Evolutionary conservation across 192 early-diverging fungal genomes (phyloP).

Genomic region (Chytriomyces sp.): DNA sequence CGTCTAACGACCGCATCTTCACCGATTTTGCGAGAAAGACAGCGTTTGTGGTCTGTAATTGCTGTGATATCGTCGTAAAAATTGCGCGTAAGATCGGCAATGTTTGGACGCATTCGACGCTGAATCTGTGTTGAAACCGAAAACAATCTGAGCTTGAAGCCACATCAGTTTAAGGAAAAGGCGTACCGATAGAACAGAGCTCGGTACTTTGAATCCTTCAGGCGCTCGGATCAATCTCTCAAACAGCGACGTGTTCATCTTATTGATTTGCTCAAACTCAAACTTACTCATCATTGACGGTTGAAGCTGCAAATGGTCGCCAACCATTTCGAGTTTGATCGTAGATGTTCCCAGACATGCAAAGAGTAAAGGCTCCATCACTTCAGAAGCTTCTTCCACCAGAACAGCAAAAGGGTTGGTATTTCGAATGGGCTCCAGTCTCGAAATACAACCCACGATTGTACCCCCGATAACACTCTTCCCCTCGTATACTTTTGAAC

Average conservation of each 20-base stretch:
- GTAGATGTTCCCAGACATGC: constrained; percentile 39
- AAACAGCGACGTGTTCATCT: constrained; percentile 46
- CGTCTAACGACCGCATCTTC: constrained; percentile 10
- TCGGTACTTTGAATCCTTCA: constrained; percentile 25
- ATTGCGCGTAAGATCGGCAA: constrained; percentile 44
- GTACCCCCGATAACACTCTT: constrained; percentile 50
- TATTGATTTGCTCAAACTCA: constrained; percentile 48
- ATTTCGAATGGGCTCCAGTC: constrained; percentile 39
- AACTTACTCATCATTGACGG: constrained; percentile 46
- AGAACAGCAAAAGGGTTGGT: constrained; percentile 51
- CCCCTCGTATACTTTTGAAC: constrained; percentile 46
- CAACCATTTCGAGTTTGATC: constrained; percentile 43
- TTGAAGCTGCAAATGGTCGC: constrained; percentile 46
- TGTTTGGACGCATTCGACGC: constrained; percentile 42
- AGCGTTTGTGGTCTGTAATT: constrained; percentile 34
- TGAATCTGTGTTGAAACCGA: constrained; percentile 18
- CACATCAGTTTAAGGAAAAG: not conserved
- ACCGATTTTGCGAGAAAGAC: constrained; percentile 28
- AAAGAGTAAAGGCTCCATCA: constrained; percentile 44
- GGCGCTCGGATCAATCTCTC: constrained; percentile 45
- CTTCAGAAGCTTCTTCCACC: constrained; percentile 49
- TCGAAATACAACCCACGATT: constrained; percentile 49
- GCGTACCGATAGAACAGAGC: constrained; percentile 37
- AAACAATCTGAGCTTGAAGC: not conserved
- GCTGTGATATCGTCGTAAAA: constrained; percentile 43